These are phyloP conservation scores for Penicillium sp. DNA, from an alignment of 2,329 filamentous ascomycete species.

Conservation along the genomic window DNA sequence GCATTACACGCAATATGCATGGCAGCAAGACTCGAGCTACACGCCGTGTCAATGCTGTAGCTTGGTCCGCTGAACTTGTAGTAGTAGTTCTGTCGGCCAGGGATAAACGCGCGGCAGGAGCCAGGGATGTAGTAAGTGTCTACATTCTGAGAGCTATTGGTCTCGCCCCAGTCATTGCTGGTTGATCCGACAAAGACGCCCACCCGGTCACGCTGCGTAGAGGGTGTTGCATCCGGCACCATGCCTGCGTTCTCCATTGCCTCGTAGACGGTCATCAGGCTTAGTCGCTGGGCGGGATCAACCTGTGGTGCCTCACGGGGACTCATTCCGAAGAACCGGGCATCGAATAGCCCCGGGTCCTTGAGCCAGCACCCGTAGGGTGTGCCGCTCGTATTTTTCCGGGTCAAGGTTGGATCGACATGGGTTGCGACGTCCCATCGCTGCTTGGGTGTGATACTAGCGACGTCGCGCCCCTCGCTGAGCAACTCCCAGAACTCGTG, in stretches of 20 bases:
- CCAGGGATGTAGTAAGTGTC: constrained; percentile 72
- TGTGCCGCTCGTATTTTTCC: constrained; percentile 76
- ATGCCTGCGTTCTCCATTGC: constrained; percentile 82
- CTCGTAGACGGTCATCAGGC: constrained; percentile 77
- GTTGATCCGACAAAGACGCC: constrained; percentile 78
- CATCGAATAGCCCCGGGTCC: constrained; percentile 49
- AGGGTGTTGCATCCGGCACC: constrained; percentile 72
- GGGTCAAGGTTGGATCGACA: constrained; percentile 72
- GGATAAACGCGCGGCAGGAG: constrained; percentile 58
- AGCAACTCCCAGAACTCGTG: constrained; percentile 78
- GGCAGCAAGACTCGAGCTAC: constrained; percentile 74
- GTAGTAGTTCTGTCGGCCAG: constrained; percentile 59
- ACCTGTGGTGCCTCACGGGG: constrained; percentile 79
- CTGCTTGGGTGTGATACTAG: constrained; percentile 63
- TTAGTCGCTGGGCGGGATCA: constrained; percentile 79
- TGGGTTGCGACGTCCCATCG: constrained; percentile 74
- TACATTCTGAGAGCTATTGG: constrained; percentile 73
- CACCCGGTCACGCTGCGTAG: constrained; percentile 67
- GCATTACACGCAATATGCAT: constrained; percentile 75
- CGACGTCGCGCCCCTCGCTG: constrained; percentile 74
- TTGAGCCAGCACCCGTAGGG: constrained; percentile 77
- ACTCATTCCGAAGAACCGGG: constrained; percentile 70
- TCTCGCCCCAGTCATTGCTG: constrained; percentile 77
- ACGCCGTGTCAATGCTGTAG: constrained; percentile 77
- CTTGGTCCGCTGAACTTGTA: constrained; percentile 78